Percentiles rank a stretch among this genome's conserved stretches.
These are phyloP conservation scores for Luffa aegyptiaca DNA, from an alignment of 306 rosid genomes.

Conservation along the genomic window DNA sequence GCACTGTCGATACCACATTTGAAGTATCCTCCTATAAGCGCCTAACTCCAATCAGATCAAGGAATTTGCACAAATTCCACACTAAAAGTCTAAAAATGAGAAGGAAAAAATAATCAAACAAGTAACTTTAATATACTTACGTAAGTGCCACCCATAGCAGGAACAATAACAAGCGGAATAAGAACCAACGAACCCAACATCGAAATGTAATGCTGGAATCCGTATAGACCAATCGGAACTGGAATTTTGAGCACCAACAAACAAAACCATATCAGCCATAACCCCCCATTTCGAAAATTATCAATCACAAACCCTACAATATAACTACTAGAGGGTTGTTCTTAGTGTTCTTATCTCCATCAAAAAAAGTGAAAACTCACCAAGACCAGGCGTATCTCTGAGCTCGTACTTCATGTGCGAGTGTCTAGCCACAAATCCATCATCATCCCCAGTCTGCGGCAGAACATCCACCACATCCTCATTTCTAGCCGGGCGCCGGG, in stretches of 20 bases:
- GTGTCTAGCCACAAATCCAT: slow-evolving; percentile 49
- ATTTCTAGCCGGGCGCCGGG: slow-evolving; percentile 34
- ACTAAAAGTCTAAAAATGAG: not conserved
- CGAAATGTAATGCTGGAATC: slow-evolving; percentile 80
- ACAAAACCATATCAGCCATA: slow-evolving; percentile 11
- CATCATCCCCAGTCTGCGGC: slow-evolving; percentile 55
- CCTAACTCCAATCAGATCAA: slow-evolving; percentile 48
- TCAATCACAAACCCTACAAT: not conserved
- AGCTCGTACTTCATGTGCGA: slow-evolving; percentile 81
- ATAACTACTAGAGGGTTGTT: not conserved
- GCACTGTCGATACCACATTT: slow-evolving; percentile 82
- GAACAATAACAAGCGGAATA: slow-evolving; percentile 81
- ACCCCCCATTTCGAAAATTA: not conserved
- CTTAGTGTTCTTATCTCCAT: not conserved
- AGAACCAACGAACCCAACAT: slow-evolving; percentile 85
- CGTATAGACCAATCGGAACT: slow-evolving; percentile 86
- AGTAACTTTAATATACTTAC: slow-evolving; percentile 38
- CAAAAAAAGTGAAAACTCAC: slow-evolving; percentile 25
- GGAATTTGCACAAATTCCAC: slow-evolving; percentile 13
- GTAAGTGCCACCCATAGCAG: slow-evolving; percentile 97
- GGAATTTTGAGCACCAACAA: slow-evolving; percentile 5
- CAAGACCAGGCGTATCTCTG: slow-evolving; percentile 88
- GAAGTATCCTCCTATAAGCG: slow-evolving; percentile 78
- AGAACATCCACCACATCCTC: slow-evolving; percentile 60
- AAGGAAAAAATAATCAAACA: not conserved